Percentiles rank a stretch among this genome's conserved stretches.
Evolutionary conservation across 768 basidiomycete species (phyloP).

Genomic region (Trametes coccinea): DNA sequence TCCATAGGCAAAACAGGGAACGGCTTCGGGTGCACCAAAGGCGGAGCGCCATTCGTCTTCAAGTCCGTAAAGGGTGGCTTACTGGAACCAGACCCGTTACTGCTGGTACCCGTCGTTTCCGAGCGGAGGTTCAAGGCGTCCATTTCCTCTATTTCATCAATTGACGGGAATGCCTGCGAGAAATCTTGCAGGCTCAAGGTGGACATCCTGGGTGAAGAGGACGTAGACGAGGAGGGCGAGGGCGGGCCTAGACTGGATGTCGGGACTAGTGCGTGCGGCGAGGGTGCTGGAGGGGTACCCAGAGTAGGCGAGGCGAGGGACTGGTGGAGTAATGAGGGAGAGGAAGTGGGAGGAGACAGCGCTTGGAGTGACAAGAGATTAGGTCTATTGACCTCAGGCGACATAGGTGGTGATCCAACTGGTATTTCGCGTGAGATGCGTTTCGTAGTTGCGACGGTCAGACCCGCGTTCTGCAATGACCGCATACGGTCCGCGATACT

Average conservation of each 20-base stretch:
- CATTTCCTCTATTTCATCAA: constrained; percentile 71
- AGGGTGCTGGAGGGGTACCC: constrained; percentile 29
- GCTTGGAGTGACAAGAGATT: constrained; percentile 43
- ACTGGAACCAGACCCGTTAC: constrained; percentile 29
- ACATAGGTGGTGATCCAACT: constrained; percentile 35
- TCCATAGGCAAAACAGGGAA: constrained; percentile 49
- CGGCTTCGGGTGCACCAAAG: constrained; percentile 26
- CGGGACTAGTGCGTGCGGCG: constrained; percentile 61
- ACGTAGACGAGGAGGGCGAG: constrained; percentile 69
- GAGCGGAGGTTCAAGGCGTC: constrained; percentile 50
- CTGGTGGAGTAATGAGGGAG: constrained; percentile 18
- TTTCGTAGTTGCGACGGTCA: constrained; percentile 57
- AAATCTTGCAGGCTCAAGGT: constrained; percentile 55
- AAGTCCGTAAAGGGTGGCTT: constrained; percentile 15
- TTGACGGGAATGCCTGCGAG: constrained; percentile 68
- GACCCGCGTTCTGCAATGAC: constrained; percentile 70
- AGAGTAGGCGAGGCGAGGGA: constrained; percentile 28
- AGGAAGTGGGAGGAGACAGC: constrained; percentile 26
- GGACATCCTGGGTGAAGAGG: constrained; percentile 55
- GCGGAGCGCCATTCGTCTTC: constrained; percentile 14
- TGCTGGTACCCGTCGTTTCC: constrained; percentile 42
- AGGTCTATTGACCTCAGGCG: constrained; percentile 35
- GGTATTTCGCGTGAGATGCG: constrained; percentile 55
- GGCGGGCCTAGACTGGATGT: constrained; percentile 74
- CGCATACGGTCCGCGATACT: constrained; percentile 83